Percentiles rank a stretch among this genome's conserved stretches.
Evolutionary conservation across 176 grass and related monocot species (phyloP).

Genomic region (Elaeis guineensis): DNA sequence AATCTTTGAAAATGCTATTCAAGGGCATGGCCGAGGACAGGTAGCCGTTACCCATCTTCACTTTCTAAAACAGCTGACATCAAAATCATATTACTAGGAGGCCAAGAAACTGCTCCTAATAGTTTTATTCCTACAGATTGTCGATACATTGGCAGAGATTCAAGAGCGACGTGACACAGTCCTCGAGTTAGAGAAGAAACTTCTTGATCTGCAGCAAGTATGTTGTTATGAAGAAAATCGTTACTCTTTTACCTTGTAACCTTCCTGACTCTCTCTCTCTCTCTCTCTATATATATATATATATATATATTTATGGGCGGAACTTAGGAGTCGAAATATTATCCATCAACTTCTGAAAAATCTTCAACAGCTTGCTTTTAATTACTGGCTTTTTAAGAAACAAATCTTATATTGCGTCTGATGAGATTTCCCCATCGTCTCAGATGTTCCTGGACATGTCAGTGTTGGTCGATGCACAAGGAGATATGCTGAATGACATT

Average conservation of each 20-base stretch:
- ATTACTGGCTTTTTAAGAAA: neutral
- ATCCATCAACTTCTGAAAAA: too few relatives aligned
- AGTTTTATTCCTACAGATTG: constrained; percentile 14
- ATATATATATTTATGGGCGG: neutral
- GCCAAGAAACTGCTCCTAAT: too few relatives aligned
- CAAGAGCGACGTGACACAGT: constrained; percentile 37
- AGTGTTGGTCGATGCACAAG: constrained; percentile 42
- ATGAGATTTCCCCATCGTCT: neutral
- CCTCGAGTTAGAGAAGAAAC: constrained; percentile 39
- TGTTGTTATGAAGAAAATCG: neutral
- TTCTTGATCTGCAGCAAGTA: constrained; percentile 39
- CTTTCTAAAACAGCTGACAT: too few relatives aligned
- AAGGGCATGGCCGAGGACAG: constrained; percentile 33
- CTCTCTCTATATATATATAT: neutral
- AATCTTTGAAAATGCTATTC: constrained; percentile 37
- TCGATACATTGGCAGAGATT: constrained; percentile 40
- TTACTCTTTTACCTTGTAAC: too few relatives aligned
- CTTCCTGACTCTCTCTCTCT: too few relatives aligned
- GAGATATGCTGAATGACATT: constrained; percentile 45
- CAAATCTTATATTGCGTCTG: neutral
- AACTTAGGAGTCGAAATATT: too few relatives aligned
- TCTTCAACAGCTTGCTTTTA: too few relatives aligned
- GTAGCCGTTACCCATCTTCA: neutral
- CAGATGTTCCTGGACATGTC: constrained; percentile 60
- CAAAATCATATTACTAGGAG: too few relatives aligned